Conservation (phyloP, 306 rosid species). For the Inga oerstediana region DNA sequence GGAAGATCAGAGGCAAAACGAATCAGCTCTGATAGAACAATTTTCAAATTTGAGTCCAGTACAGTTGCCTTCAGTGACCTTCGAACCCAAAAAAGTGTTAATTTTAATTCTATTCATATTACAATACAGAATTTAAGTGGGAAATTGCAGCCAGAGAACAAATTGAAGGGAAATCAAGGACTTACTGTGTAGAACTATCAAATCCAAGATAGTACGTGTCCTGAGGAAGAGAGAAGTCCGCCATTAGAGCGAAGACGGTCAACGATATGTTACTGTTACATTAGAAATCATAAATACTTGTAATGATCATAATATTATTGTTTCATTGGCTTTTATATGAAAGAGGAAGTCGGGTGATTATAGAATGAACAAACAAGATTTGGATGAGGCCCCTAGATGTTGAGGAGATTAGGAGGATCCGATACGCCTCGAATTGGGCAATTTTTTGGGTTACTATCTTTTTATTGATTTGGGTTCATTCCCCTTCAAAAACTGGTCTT, state of each 20-base stretch:
- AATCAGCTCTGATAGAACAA: slow-evolving; percentile 70
- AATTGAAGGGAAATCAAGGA: background rate
- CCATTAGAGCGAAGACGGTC: slow-evolving; percentile 53
- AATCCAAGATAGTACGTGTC: slow-evolving; percentile 81
- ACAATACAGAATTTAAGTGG: background rate
- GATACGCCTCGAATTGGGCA: background rate
- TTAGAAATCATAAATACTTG: background rate
- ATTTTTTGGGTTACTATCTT: background rate
- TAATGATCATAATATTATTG: background rate
- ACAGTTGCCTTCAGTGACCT: slow-evolving; percentile 97
- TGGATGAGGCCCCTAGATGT: background rate
- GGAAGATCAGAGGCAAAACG: slow-evolving; percentile 85
- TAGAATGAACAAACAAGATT: slow-evolving; percentile 17
- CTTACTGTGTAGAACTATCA: slow-evolving; percentile 95
- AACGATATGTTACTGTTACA: background rate
- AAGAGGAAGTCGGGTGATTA: background rate
- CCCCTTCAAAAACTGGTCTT: background rate
- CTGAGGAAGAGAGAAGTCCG: slow-evolving; percentile 59
- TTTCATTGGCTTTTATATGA: background rate
- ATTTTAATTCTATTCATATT: slow-evolving; percentile 26
- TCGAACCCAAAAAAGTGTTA: slow-evolving; percentile 6
- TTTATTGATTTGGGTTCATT: background rate
- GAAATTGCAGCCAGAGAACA: background rate
- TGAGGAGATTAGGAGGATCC: background rate
- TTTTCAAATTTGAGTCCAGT: slow-evolving; percentile 73